Percentiles rank a stretch among this genome's conserved stretches.
Conservation (phyloP, 139 green algal species). For the Coccomyxa sp. region DNA sequence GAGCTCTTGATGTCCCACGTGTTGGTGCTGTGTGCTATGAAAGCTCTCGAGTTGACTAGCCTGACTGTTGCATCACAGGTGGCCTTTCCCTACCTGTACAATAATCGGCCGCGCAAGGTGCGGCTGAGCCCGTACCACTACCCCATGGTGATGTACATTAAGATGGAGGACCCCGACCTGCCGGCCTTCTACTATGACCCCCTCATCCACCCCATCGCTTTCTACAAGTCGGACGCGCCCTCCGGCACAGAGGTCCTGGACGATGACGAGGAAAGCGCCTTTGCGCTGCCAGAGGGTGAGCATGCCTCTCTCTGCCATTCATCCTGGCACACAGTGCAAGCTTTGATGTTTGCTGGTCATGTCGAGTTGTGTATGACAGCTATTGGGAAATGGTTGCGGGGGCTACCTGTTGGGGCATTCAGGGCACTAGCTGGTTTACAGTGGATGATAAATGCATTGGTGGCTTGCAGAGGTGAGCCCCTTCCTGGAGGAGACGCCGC, state of each 20-base stretch:
- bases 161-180: slow-evolving; percentile 98
- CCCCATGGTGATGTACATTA: slow-evolving; percentile 99
- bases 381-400: neutral
- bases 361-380: neutral
- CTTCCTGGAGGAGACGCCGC: slow-evolving; percentile 1
- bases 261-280: slow-evolving; percentile 81
- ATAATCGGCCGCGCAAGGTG: slow-evolving; percentile 95
- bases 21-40: neutral
- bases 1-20: too few relatives aligned
- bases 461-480: slow-evolving; percentile 17
- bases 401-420: too few relatives aligned
- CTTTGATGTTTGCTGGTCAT: neutral
- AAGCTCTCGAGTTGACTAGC: neutral
- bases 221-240: slow-evolving; percentile 62
- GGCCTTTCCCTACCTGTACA: slow-evolving; percentile 99
- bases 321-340: slow-evolving; percentile 55
- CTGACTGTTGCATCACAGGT: slow-evolving; percentile 39
- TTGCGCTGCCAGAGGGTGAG: slow-evolving; percentile 78
- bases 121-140: slow-evolving; percentile 86
- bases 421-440: too few relatives aligned
- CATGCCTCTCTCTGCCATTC: neutral
- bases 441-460: neutral
- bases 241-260: slow-evolving; percentile 26
- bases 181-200: slow-evolving; percentile 99
- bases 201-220: slow-evolving; percentile 96